Base-by-base conservation (phyloP, 768 basidiomycete genomes). In the Kwoniella sp. region DNA sequence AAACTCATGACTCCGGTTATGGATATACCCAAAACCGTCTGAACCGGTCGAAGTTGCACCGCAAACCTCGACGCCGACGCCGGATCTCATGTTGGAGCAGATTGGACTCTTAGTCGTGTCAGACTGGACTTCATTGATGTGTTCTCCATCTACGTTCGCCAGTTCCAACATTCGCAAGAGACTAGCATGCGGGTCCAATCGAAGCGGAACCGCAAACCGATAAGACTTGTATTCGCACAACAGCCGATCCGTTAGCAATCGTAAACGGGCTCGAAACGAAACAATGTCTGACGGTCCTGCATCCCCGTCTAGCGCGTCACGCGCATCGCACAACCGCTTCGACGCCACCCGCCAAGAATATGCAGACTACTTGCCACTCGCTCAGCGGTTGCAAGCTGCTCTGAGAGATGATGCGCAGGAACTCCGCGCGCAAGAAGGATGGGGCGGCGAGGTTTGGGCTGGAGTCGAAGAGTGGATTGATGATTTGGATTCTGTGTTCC, bases 401-500 rank as follows among this genome's bases (percentile, higher is more conserved):
- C 52, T 79, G 22, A 11, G 59, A 22, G 59, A 70, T 23, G 70
- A 74, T 62, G 70, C 67, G 0, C 75, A 75, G 15, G 68, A 68
- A 37, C 62, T 80, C 0, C 31, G 54, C 20, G 63, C 65, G 0
- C 73, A 74, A 30, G 74, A 77, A 48, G 74, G 70, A 28, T 80
- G 79, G 79, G 74, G 74, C 61, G 29, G 56, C 11, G 60, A 57
- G 0, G 68, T 67, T 2, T 62, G 47, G 48, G 22, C 41, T 47
- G 77, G 79, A 12, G 65, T 74, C 4, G 61, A 66, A 4, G 71
- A 70, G 25, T 80, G 77, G 72, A 41, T 71, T 9, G 62, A 54
- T 12, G 79, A 80, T 66, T 30, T 15, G 20, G 69, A 65, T 29
- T 66, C 52, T n/a, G 67, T 74, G 1, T 75, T 64, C 47, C 30